Evolutionary conservation across 805 yeast species (phyloP), one percentile per base, ranked within the genome.

Genomic region (Barnettozyma wickerhamii): DNA sequence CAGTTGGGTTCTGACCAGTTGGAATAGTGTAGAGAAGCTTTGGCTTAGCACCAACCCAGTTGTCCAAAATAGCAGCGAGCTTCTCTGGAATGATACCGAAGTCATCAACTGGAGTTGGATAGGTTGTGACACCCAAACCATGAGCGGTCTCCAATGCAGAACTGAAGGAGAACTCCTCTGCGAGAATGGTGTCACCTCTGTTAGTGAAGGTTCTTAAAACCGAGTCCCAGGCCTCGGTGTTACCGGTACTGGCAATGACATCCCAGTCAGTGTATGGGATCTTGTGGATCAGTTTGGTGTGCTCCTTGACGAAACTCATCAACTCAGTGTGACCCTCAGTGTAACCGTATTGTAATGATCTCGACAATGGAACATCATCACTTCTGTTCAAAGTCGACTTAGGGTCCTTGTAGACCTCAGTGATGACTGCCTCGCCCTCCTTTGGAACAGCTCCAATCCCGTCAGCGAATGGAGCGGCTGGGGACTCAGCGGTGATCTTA

Each of bases 1-100:
- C 99, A 15, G 97, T 90, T 49, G 99, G 99, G 74, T 91, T 91
- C 70, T 93, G 98, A 48, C 99, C 99, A 7, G 98, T 93, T 50
- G 93, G 83, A 54, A 91, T 87, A 30, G 93, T 81, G 76, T 93
- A 93, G 53, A 91, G 71, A 45, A 91, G 68, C 64, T 84, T 88
- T 51, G 98, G 98, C 64, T 79, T 79, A 43, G 76, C 74, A 7
- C 44, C 81, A 12, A 71, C 71, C 97, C 97, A 90, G 58, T 74
- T 68, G 46, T 71, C 75, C 55, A 91, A 66, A 38, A 81, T 62
- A 10, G 60, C 52, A 29, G 71, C 90, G 41, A 91, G 68, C 37
- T 75, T 74, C 45, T 77, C 82, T 12, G 96, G 95, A 38, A 81
- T 63, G 38, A 88, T 72, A 47, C 98, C 98, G 46, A 74, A 71